Percentiles rank a stretch among this genome's conserved stretches.
Conservation (phyloP, 2,329 filamentous ascomycete genomes). For the Erysiphe neolycopersici region DNA sequence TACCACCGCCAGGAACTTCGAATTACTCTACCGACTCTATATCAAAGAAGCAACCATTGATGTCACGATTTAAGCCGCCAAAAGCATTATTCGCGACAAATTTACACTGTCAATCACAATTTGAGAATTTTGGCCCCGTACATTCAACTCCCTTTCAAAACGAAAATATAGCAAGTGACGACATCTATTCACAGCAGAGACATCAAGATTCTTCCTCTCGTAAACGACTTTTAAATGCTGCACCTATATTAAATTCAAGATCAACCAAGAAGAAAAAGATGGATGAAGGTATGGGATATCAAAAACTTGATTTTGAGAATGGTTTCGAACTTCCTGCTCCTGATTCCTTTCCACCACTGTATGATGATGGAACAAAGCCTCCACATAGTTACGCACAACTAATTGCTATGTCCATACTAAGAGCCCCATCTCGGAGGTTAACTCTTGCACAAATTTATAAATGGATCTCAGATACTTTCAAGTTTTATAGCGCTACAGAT, state of each 20-base stretch:
- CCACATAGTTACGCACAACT: conserved; percentile 80
- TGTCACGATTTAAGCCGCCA: conserved; percentile 32
- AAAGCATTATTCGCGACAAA: conserved; percentile 19
- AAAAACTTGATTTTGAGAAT: conserved; percentile 2
- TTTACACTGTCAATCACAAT: conserved; percentile 13
- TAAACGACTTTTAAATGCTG: conserved; percentile 46
- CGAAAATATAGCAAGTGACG: neutral
- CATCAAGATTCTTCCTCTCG: conserved; percentile 11
- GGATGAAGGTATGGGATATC: conserved; percentile 26
- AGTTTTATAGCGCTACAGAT: conserved; percentile 62
- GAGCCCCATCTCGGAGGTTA: conserved; percentile 55
- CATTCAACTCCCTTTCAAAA: conserved; percentile 13
- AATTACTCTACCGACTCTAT: conserved; percentile 36
- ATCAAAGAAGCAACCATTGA: conserved; percentile 33
- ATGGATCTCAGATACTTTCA: conserved; percentile 92
- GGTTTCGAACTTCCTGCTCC: conserved; percentile 13
- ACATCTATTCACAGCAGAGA: neutral
- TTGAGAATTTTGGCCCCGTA: no score
- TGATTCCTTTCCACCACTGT: conserved; percentile 47
- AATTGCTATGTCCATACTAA: conserved; percentile 89
- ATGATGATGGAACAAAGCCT: conserved; percentile 74
- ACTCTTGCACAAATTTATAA: conserved; percentile 94
- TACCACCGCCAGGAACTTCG: conserved; percentile 33
- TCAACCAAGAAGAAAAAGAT: conserved; percentile 38
- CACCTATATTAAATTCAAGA: conserved; percentile 41